Base-by-base conservation (phyloP, 306 rosid species). In the Prinsepia uniflora region DNA sequence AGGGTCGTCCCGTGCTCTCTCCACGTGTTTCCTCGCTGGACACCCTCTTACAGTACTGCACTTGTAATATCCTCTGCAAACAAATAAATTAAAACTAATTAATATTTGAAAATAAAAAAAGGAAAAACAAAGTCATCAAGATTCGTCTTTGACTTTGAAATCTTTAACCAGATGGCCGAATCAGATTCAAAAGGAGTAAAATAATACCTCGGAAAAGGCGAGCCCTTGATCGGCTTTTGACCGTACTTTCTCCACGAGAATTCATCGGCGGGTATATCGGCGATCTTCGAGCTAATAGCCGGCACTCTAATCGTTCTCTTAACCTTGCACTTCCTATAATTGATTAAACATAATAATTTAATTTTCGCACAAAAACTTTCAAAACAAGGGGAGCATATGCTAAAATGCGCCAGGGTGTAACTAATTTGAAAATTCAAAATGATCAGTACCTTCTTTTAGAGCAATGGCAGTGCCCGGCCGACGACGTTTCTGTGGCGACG, bases 11-110 rank as follows among this genome's bases (percentile, higher is more conserved):
- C 34, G 66, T 0, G 88, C 96, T 15, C 96, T 68, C 82, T 91
- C 96, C 55, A 91, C 97, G 76, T 89, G 92, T 83, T 91, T 91
- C 55, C 85, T 89, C 11, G 97, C 97, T 15, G 96, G 93, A 74
- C 97, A 91, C 0, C 90, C 96, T 76, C 85, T 86, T 5, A 82
- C 88, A 53, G 79, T 87, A 40, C 96, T 91, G 71, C 97, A 91
- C 85, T 73, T 89, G 34, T 91, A 91, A 68, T 91, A 91, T 1
- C 93, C 90, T 5, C 97, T 91, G 87, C 58, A 36, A 39, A 54
- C 43, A 20, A 14, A 47, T 53, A 48, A 17, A 17, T 5, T 65
- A 18, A 56, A 36, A 60, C 30, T 48, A 5, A 72, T 41, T 34
- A 15, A 19, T 4, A 20, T 5, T 68, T 24, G 13, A 14, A 65